Conservation (phyloP, 108 stramenopile species). For the Skeletonema menzelii region DNA sequence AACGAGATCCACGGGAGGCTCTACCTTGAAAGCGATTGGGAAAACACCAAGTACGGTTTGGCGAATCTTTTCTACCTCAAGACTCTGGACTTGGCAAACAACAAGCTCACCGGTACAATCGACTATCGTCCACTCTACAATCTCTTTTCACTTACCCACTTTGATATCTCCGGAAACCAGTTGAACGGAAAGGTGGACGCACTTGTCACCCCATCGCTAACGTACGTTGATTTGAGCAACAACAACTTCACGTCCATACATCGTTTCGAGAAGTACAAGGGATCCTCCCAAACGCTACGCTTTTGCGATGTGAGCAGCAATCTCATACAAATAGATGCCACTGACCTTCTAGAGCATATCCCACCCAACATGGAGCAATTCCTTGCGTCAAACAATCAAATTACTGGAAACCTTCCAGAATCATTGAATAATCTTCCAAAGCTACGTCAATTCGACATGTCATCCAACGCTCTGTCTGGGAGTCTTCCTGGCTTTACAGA, state of each 20-base stretch:
- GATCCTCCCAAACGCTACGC: constrained; percentile 11
- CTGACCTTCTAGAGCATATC: constrained; percentile 10
- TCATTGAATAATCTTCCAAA: not conserved
- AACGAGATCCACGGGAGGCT: not conserved
- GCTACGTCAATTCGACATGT: not conserved
- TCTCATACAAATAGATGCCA: constrained; percentile 29
- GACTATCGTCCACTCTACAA: constrained; percentile 43
- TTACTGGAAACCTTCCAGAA: constrained; percentile 8
- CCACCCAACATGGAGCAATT: constrained; percentile 17
- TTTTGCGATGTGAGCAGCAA: constrained; percentile 47
- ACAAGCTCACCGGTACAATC: constrained; percentile 10
- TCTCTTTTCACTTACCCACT: constrained; percentile 36
- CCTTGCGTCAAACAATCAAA: constrained; percentile 6
- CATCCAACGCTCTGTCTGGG: constrained; percentile 8
- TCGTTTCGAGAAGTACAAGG: constrained; percentile 52
- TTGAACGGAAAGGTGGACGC: constrained; percentile 40
- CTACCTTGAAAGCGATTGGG: not conserved
- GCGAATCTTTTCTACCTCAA: constrained; percentile 1
- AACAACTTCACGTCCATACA: constrained; percentile 40
- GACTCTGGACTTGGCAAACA: constrained; percentile 17
- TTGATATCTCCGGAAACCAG: constrained; percentile 23
- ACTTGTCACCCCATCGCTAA: constrained; percentile 55
- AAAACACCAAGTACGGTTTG: too few relatives aligned
- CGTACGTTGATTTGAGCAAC: constrained; percentile 52
- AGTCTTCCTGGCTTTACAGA: constrained; percentile 14